A percentile compares a stretch with the other conserved stretches of the same genome.
phyloP scores from a whole-genome alignment of 257 asterid genomes.

The Perilla frutescens region DNA sequence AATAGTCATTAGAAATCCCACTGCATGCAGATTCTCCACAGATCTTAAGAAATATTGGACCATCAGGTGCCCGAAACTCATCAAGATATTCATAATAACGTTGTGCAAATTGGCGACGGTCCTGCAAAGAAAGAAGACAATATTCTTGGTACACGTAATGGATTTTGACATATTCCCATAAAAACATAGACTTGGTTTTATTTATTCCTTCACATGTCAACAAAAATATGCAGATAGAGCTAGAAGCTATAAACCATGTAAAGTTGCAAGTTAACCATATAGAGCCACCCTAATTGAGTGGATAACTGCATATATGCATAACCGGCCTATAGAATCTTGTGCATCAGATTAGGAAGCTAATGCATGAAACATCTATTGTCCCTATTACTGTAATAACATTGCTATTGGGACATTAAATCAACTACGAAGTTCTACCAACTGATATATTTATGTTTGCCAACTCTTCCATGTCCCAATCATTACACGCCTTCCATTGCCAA shows the following conservation, averaged over 20 bases:
- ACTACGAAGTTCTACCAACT: slow-evolving; percentile 3
- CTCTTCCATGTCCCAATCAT: neutral
- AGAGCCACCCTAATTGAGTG: neutral
- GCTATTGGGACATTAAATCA: neutral
- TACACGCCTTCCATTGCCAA: neutral
- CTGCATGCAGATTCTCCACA: slow-evolving; percentile 91
- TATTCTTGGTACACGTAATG: neutral
- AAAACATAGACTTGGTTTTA: neutral
- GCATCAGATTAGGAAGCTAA: slow-evolving; percentile 10
- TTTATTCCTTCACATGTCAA: neutral
- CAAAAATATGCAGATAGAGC: neutral
- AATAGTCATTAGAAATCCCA: slow-evolving; percentile 86
- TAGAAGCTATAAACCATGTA: neutral
- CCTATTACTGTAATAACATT: neutral
- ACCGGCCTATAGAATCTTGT: neutral
- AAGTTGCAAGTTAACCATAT: slow-evolving; percentile 1
- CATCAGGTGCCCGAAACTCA: slow-evolving; percentile 72
- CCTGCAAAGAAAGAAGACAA: slow-evolving; percentile 52
- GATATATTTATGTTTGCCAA: neutral
- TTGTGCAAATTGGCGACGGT: slow-evolving; percentile 73
- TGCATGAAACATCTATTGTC: neutral
- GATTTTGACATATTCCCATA: neutral
- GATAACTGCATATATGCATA: slow-evolving; percentile 2
- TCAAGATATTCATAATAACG: slow-evolving; percentile 91
- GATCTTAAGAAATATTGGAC: slow-evolving; percentile 84